Conservation (phyloP, 805 yeast species). For the Nakazawaea wyomingensis region DNA sequence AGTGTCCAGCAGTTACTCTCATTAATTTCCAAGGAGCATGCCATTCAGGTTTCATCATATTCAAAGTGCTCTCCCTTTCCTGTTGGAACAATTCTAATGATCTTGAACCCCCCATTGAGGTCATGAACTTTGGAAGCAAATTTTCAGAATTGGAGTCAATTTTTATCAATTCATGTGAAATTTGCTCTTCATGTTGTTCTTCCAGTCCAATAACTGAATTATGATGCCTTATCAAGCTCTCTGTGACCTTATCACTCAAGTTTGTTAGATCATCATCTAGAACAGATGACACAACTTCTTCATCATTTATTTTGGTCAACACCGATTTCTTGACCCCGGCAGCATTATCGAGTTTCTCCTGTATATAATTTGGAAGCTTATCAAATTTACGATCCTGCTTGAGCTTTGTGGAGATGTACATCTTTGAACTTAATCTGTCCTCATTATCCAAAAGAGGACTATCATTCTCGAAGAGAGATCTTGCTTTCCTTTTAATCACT, state of each 20-base stretch:
- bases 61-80: conserved; percentile 12
- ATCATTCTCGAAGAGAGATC: background rate
- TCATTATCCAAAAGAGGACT: conserved; percentile 11
- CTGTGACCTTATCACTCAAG: conserved; percentile 18
- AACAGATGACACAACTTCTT: conserved; percentile 14
- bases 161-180: too few species aligned
- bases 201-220: too few species aligned
- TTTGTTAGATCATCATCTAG: conserved; percentile 18
- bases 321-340: conserved; percentile 11
- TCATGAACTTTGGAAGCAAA: conserved; percentile 12
- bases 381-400: conserved; percentile 14
- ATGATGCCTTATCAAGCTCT: conserved; percentile 15
- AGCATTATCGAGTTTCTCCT: conserved; percentile 19
- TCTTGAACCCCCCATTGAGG: conserved; percentile 21
- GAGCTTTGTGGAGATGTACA: conserved; percentile 27
- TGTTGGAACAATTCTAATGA: conserved; percentile 19
- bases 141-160: background rate
- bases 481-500: conserved; percentile 4
- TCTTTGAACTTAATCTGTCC: conserved; percentile 23
- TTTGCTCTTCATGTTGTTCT: background rate
- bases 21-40: conserved; percentile 69
- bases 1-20: conserved; percentile 80
- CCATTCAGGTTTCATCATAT: conserved; percentile 25
- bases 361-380: conserved; percentile 25
- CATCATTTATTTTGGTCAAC: conserved; percentile 12